phyloP scores from a whole-genome alignment of 371 early-diverging fungal genomes.

The Syncephalastrum sp. region DNA sequence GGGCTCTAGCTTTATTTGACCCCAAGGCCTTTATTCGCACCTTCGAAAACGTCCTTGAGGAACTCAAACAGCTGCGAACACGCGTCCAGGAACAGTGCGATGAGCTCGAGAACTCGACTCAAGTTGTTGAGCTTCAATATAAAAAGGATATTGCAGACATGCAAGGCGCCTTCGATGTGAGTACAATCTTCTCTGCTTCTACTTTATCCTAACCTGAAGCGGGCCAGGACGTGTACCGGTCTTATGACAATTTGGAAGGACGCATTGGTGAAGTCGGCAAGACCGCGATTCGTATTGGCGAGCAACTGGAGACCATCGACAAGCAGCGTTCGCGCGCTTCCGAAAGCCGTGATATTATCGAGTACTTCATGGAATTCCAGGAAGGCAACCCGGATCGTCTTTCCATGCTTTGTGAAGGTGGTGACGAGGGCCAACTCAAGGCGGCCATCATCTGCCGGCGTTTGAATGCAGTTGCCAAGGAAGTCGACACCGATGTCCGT shows the following conservation, averaged over 20 bases:
- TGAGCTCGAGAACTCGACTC: conserved; percentile 77
- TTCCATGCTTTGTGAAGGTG: conserved; percentile 70
- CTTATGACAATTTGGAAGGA: conserved; percentile 82
- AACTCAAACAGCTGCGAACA: conserved; percentile 70
- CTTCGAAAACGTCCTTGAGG: conserved; percentile 84
- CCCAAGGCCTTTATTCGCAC: conserved; percentile 88
- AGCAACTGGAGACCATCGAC: conserved; percentile 93
- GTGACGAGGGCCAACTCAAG: conserved; percentile 86
- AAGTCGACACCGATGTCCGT: conserved; percentile 79
- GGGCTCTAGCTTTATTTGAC: conserved; percentile 44
- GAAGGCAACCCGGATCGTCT: conserved; percentile 73
- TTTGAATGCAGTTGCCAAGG: conserved; percentile 84
- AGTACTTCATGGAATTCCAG: conserved; percentile 87
- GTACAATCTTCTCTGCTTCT: not conserved
- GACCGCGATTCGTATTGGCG: conserved; percentile 95
- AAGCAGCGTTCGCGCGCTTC: conserved; percentile 85
- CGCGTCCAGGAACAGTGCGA: conserved; percentile 80
- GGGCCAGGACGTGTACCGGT: conserved; percentile 73
- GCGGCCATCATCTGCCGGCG: conserved; percentile 87
- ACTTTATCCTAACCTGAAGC: not conserved
- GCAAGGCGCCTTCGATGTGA: conserved; percentile 71
- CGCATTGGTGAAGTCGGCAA: conserved; percentile 91
- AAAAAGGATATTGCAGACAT: conserved; percentile 73
- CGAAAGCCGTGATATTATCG: conserved; percentile 88
- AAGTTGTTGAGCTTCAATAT: conserved; percentile 73